Evolutionary conservation across 768 basidiomycete species (phyloP), one percentile per base, ranked within the genome.

Genomic region (Tylopilus balloui): DNA sequence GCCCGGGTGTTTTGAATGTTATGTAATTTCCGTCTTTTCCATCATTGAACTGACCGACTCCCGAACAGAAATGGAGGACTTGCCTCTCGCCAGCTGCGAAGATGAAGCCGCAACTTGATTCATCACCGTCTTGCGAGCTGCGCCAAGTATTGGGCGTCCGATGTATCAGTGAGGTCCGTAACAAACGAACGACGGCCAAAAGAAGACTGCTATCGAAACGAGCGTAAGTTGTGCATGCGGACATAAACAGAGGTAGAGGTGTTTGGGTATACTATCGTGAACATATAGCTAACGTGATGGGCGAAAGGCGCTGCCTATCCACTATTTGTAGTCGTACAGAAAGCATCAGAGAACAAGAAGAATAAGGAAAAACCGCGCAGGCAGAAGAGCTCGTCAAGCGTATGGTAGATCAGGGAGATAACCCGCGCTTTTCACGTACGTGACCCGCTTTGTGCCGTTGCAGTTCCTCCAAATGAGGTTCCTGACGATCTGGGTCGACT

Each of bases 401-500:
- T 65, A 63, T 19, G 57, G 53, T 47, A 65, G 46, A 41, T 65
- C 63, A 32, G 60, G 62, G 4, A 57, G 57, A 47, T 63, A 64
- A 11, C 63, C 62, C 31, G 62, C 62, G 19, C 55, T 62, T 19
- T 65, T 62, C 53, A 63, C 63, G 43, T 62, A 63, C 41, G 62
- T 63, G 52, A 57, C 53, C 47, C 62, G 60, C 38, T 65, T 63
- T 43, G 62, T 65, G 6, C 63, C 60, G 19, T 55, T 63, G 19
- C 62, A 65, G 14, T 63, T 63, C 48, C 62, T 62, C 62, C 62
- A 63, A 31, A 63, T 60, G 21, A 63, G 53, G 43, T 53, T 60
- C 48, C 48, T 60, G 13, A 65, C 49, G 41, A 40, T 55, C 53
- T 62, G 60, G 34, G 60, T 57, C 20, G 62, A 58, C 39, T 58